Conservation (phyloP, 192 early-diverging fungal species). For the Diversispora eburnea region DNA sequence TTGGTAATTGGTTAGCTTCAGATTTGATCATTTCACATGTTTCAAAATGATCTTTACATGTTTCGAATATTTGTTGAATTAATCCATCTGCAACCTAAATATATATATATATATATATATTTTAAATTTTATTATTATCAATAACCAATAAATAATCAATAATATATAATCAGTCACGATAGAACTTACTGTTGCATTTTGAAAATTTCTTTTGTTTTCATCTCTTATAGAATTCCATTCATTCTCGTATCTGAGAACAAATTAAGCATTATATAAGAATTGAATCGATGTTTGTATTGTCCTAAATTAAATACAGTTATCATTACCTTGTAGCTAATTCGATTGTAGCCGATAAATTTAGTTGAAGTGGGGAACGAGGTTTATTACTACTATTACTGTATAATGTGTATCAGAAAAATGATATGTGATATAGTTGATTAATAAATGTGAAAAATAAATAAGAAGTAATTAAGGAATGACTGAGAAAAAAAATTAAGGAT, state of each 20-base stretch:
- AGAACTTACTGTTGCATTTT: conserved; percentile 17
- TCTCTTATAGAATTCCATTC: conserved; percentile 18
- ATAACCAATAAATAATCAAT: too few species aligned
- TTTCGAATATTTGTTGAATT: background rate
- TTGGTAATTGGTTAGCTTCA: conserved; percentile 20
- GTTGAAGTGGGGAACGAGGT: background rate
- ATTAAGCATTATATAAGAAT: background rate
- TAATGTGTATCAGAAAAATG: background rate
- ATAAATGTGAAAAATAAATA: too few species aligned
- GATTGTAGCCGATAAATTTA: conserved; percentile 17
- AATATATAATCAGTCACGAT: too few species aligned
- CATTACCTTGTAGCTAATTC: conserved; percentile 15
- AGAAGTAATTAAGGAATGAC: background rate
- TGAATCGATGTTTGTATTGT: background rate
- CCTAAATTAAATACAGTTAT: too few species aligned
- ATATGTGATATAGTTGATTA: too few species aligned
- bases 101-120: too few species aligned
- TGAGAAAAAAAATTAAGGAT: background rate
- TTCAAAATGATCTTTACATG: conserved; percentile 25
- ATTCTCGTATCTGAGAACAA: conserved; percentile 17
- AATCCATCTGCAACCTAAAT: conserved; percentile 22
- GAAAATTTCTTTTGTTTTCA: conserved; percentile 19
- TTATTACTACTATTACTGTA: conserved; percentile 7
- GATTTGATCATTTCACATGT: conserved; percentile 22
- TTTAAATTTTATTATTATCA: too few species aligned